These are phyloP conservation scores for Aspergillus transmontanensis DNA, from an alignment of 2,329 filamentous ascomycete genomes.

Conservation along the genomic window DNA sequence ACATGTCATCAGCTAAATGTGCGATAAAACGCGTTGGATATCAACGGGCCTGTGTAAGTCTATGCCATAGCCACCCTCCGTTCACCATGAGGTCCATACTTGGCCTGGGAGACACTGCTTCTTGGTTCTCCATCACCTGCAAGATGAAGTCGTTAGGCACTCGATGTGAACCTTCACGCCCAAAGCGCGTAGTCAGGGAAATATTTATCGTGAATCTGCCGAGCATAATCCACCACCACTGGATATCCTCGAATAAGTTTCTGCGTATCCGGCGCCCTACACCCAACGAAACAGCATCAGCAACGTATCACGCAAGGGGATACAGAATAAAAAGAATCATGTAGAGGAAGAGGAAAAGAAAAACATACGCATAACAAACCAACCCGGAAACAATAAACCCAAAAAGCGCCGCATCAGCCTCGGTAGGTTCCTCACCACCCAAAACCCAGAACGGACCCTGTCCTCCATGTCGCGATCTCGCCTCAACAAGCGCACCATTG, in stretches of 20 bases:
- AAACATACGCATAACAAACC: slow-evolving; percentile 56
- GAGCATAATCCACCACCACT: slow-evolving; percentile 57
- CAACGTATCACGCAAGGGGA: background rate
- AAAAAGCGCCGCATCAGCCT: slow-evolving; percentile 61
- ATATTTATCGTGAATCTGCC: slow-evolving; percentile 57
- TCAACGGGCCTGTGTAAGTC: background rate
- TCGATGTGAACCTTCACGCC: slow-evolving; percentile 11
- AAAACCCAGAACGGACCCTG: slow-evolving; percentile 59
- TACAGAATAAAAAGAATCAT: background rate
- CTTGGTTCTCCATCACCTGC: background rate
- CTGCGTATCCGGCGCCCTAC: slow-evolving; percentile 52
- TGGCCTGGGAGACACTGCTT: background rate
- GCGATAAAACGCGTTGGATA: background rate
- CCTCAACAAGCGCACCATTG: slow-evolving; percentile 45
- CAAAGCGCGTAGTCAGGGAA: slow-evolving; percentile 60
- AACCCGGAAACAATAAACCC: slow-evolving; percentile 60
- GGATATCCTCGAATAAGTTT: slow-evolving; percentile 52
- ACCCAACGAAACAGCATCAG: slow-evolving; percentile 9
- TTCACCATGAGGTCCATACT: background rate
- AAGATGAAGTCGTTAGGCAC: background rate
- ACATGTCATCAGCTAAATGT: background rate
- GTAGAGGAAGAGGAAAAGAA: background rate
- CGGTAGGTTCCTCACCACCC: slow-evolving; percentile 56
- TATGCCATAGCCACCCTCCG: background rate
- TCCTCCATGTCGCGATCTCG: slow-evolving; percentile 29